A percentile compares a stretch with the other conserved stretches of the same genome.
Evolutionary conservation across 1,139 yeast species (phyloP).

Genomic region (Magnusiomyces fungicola): DNA sequence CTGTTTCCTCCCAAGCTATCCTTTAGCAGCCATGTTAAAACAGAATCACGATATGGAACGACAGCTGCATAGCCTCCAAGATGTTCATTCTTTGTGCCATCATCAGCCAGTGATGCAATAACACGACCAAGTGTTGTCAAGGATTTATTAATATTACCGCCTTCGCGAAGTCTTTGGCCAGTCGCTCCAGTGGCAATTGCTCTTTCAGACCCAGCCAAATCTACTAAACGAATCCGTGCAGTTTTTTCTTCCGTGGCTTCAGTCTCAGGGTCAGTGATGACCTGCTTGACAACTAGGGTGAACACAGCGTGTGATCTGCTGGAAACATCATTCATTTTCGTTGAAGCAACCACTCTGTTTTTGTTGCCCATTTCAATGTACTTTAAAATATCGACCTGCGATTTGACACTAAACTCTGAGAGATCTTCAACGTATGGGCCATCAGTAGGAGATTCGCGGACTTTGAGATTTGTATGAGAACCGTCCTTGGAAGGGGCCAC

Average conservation of each 20-base stretch:
- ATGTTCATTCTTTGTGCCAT: slow-evolving; percentile 16
- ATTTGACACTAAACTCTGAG: slow-evolving; percentile 41
- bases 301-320: slow-evolving; percentile 76
- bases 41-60: slow-evolving; percentile 68
- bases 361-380: slow-evolving; percentile 43
- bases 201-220: slow-evolving; percentile 77
- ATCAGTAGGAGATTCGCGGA: slow-evolving; percentile 51
- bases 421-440: slow-evolving; percentile 70
- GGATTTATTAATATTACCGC: slow-evolving; percentile 66
- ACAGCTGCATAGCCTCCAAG: slow-evolving; percentile 30
- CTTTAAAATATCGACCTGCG: slow-evolving; percentile 39
- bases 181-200: slow-evolving; percentile 55
- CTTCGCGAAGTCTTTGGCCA: slow-evolving; percentile 64
- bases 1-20: slow-evolving; percentile 71
- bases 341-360: slow-evolving; percentile 58
- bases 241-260: slow-evolving; percentile 50
- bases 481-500: slow-evolving; percentile 14
- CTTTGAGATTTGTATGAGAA: slow-evolving; percentile 35
- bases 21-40: slow-evolving; percentile 61
- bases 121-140: slow-evolving; percentile 72
- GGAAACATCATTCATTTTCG: slow-evolving; percentile 61
- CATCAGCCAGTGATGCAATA: slow-evolving; percentile 50
- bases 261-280: slow-evolving; percentile 37
- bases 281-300: slow-evolving; percentile 54
- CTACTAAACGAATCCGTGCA: slow-evolving; percentile 63